Evolutionary conservation across 768 basidiomycete genomes (phyloP).

Genomic region (Clavaria fumosa): DNA sequence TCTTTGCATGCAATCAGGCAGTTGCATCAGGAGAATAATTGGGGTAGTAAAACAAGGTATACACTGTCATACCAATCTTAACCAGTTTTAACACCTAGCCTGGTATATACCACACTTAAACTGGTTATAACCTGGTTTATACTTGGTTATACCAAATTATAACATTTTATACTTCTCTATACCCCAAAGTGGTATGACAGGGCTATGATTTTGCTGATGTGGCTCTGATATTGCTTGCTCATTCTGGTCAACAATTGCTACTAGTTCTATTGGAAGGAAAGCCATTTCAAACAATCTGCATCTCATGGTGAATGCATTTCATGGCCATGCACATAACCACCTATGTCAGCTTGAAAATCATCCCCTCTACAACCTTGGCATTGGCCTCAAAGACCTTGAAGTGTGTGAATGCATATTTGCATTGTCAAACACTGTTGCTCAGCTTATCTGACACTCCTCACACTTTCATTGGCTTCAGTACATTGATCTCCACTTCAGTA

Average conservation of each 20-base stretch:
- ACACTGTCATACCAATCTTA: too few species aligned
- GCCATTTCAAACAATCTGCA: conserved; percentile 2
- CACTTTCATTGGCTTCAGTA: conserved; percentile 8
- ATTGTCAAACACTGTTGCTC: conserved; percentile 12
- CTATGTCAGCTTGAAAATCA: conserved; percentile 13
- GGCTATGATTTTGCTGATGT: too few species aligned
- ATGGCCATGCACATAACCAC: conserved; percentile 13
- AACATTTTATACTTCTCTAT: too few species aligned
- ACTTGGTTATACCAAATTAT: too few species aligned
- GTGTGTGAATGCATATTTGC: conserved; percentile 12
- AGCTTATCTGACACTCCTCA: conserved; percentile 8
- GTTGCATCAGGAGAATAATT: too few species aligned
- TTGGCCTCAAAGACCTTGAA: conserved; percentile 13
- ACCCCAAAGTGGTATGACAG: too few species aligned
- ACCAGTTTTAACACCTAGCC: too few species aligned
- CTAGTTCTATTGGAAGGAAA: conserved; percentile 8
- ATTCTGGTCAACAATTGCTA: conserved; percentile 8
- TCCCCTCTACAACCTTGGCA: conserved; percentile 12
- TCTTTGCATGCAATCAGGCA: conserved; percentile 8
- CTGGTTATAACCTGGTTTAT: too few species aligned
- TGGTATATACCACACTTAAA: too few species aligned
- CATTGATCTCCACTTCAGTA: conserved; percentile 7
- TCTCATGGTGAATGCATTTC: conserved; percentile 11
- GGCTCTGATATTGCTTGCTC: conserved; percentile 16
- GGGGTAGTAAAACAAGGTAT: too few species aligned